Evolutionary conservation across 1,139 yeast genomes (phyloP).

Genomic region (Geotrichum citri-aurantii): DNA sequence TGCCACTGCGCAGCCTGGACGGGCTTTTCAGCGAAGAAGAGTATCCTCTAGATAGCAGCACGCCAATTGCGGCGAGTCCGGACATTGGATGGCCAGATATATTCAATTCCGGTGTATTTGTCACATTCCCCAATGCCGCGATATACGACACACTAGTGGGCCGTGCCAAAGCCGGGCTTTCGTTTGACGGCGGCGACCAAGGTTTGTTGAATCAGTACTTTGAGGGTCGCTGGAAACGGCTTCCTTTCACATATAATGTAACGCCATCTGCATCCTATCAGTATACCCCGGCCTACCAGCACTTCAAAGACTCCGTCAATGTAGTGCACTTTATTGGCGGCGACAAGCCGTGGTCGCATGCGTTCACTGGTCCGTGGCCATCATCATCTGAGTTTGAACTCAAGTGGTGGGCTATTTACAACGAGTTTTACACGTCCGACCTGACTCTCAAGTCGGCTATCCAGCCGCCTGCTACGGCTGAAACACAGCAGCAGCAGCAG

Average conservation of each 20-base stretch:
- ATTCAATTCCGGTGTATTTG: conserved; percentile 84
- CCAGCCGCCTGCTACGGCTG: not conserved
- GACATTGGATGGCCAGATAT: conserved; percentile 96
- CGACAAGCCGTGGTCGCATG: conserved; percentile 67
- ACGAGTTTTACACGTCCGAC: conserved; percentile 33
- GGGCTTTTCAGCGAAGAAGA: conserved; percentile 39
- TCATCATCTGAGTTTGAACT: conserved; percentile 18
- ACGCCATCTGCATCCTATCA: conserved; percentile 81
- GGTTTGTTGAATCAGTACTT: conserved; percentile 83
- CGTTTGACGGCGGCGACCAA: conserved; percentile 95
- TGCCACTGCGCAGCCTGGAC: conserved; percentile 49
- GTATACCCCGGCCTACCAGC: conserved; percentile 67
- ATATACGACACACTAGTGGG: conserved; percentile 43
- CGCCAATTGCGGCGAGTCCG: conserved; percentile 57
- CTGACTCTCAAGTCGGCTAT: conserved; percentile 8
- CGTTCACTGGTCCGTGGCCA: conserved; percentile 17
- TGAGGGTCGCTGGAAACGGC: conserved; percentile 53
- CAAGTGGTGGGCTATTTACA: conserved; percentile 47
- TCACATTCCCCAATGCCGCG: conserved; percentile 51
- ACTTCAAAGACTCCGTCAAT: conserved; percentile 52
- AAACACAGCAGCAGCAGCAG: not conserved
- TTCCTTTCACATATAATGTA: conserved; percentile 81
- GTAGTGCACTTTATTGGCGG: conserved; percentile 79
- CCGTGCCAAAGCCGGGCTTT: conserved; percentile 39
- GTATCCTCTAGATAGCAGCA: conserved; percentile 16